These are phyloP conservation scores for Lepraria neglecta DNA, from an alignment of 495 filamentous ascomycete species.

Conservation along the genomic window DNA sequence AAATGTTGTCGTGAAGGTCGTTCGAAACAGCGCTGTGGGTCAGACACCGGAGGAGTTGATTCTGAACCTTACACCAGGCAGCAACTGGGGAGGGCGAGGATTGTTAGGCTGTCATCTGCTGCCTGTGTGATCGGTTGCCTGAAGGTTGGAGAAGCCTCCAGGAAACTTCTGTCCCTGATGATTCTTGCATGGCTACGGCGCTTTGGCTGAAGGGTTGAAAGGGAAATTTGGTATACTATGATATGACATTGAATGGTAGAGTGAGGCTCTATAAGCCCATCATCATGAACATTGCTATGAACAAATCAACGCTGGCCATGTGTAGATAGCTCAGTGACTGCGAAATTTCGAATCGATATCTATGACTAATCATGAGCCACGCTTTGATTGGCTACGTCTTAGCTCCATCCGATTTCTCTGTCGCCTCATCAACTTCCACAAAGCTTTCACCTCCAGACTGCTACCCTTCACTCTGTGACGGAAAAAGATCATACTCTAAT, in stretches of 20 bases:
- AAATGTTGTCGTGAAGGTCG: slow-evolving; percentile 63
- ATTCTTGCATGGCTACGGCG: slow-evolving; percentile 8
- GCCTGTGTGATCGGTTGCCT: slow-evolving; percentile 46
- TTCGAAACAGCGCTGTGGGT: slow-evolving; percentile 37
- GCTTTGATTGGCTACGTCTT: neutral
- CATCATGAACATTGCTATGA: neutral
- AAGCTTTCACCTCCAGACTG: neutral
- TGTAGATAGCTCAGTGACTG: neutral
- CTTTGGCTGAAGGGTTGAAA: neutral
- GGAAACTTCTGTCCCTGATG: too few species aligned
- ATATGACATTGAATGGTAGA: neutral
- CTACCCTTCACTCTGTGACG: neutral
- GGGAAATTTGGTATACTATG: too few species aligned
- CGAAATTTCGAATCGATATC: neutral
- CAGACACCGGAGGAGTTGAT: slow-evolving; percentile 49
- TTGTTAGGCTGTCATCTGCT: slow-evolving; percentile 83
- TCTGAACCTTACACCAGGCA: slow-evolving; percentile 64
- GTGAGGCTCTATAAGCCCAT: too few species aligned
- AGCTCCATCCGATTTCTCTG: neutral
- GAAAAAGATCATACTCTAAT: neutral
- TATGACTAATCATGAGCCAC: neutral
- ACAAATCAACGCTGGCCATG: neutral
- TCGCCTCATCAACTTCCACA: neutral
- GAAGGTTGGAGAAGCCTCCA: neutral
- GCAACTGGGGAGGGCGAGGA: slow-evolving; percentile 83